Percentiles rank a stretch among this genome's conserved stretches.
Conservation (phyloP, 305 asterid genomes). For the Fraxinus paxiana region DNA sequence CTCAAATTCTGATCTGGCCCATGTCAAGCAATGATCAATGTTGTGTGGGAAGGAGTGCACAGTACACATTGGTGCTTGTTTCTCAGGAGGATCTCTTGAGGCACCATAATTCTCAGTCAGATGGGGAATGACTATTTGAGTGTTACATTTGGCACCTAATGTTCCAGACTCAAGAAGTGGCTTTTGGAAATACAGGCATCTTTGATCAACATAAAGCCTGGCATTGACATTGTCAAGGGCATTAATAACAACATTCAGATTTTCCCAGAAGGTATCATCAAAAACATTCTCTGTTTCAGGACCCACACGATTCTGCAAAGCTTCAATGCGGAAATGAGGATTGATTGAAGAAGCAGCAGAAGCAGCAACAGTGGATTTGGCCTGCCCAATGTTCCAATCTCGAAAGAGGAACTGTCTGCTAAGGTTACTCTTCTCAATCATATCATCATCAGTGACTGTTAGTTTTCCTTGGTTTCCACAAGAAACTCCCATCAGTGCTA, state of each 20-base stretch:
- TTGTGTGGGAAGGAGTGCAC: constrained; percentile 96
- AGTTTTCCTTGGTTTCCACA: constrained; percentile 67
- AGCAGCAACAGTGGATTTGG: constrained; percentile 95
- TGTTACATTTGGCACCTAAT: constrained; percentile 87
- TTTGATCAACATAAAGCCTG: constrained; percentile 88
- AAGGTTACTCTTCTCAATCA: constrained; percentile 92
- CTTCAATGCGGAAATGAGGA: constrained; percentile 56
- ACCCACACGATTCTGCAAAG: constrained; percentile 91
- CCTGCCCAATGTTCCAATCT: constrained; percentile 98
- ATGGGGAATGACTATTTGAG: constrained; percentile 93
- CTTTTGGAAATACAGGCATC: constrained; percentile 87
- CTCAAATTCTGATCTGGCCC: constrained; percentile 95
- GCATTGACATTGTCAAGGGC: constrained; percentile 96
- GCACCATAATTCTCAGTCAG: constrained; percentile 93
- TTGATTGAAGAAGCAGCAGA: constrained; percentile 70
- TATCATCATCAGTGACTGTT: constrained; percentile 88
- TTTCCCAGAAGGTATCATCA: constrained; percentile 86
- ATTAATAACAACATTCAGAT: constrained; percentile 65
- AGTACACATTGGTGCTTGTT: constrained; percentile 97
- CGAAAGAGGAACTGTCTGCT: constrained; percentile 94
- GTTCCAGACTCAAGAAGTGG: constrained; percentile 95
- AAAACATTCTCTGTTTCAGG: constrained; percentile 84
- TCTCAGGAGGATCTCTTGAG: constrained; percentile 97
- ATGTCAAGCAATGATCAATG: constrained; percentile 91
- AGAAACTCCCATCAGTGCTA: constrained; percentile 91